These are phyloP conservation scores for Grosmannia penicillata DNA, from an alignment of 2,329 filamentous ascomycete species.

Conservation along the genomic window DNA sequence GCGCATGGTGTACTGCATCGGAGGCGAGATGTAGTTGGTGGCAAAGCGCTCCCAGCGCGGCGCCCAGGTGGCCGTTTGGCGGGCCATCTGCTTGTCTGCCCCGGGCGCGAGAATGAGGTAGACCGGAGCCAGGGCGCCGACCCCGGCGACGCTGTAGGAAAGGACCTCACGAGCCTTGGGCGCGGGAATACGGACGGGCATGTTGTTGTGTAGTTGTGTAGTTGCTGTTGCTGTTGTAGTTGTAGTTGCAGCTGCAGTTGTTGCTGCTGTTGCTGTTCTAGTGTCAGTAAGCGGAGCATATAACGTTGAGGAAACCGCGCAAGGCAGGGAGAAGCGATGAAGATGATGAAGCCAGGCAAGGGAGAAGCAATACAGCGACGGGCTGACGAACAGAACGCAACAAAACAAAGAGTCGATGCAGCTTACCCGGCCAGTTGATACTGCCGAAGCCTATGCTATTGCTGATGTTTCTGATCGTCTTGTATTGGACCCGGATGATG, in stretches of 20 bases:
- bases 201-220: conserved; percentile 16
- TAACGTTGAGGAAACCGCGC: no score
- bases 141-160: conserved; percentile 37
- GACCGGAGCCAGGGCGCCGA: conserved; percentile 38
- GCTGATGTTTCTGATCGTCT: no score
- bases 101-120: conserved; percentile 39
- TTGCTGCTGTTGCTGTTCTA: not conserved
- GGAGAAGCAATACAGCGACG: no score
- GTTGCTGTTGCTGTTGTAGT: no score
- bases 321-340: no score
- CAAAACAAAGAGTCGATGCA: no score
- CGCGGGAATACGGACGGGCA: conserved; percentile 36
- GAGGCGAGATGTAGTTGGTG: conserved; percentile 34
- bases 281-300: not conserved
- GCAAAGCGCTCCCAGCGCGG: conserved; percentile 45
- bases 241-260: not conserved
- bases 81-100: conserved; percentile 36
- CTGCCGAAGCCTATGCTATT: no score
- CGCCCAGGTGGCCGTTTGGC: conserved; percentile 42
- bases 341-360: no score
- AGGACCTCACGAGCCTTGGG: conserved; percentile 33
- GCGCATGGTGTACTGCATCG: conserved; percentile 28
- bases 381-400: no score
- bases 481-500: no score
- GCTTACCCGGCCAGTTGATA: no score